Evolutionary conservation across 164 flowering plant genomes (phyloP).

Genomic region (Aristolochia fimbriata): DNA sequence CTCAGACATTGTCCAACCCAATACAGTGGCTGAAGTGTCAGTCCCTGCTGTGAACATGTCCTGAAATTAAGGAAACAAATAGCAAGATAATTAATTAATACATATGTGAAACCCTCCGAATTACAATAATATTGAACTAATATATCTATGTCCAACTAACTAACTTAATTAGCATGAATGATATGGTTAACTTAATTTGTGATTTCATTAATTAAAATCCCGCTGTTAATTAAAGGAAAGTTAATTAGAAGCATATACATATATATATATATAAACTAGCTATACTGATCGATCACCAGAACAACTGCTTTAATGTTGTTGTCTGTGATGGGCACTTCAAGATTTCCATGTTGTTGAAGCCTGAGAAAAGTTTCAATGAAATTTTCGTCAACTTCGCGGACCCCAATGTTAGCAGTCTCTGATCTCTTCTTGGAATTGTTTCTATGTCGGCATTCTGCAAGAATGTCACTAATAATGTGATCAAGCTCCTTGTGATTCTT

Average conservation of each 20-base stretch:
- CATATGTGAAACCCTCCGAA: too few species aligned
- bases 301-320: slow-evolving; percentile 26
- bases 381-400: slow-evolving; percentile 24
- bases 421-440: background rate
- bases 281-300: too few species aligned
- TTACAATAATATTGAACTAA: too few species aligned
- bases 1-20: slow-evolving; percentile 29
- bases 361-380: slow-evolving; percentile 29
- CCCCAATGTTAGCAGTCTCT: too few species aligned
- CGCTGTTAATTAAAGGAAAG: too few species aligned
- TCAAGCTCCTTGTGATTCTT: slow-evolving; percentile 18
- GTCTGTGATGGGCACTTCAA: slow-evolving; percentile 2
- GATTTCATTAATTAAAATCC: too few species aligned
- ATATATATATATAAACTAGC: too few species aligned
- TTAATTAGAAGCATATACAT: too few species aligned
- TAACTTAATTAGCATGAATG: too few species aligned
- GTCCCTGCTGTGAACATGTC: slow-evolving; percentile 28
- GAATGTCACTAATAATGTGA: background rate
- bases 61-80: slow-evolving; percentile 13
- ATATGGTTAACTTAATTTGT: too few species aligned
- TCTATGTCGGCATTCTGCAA: background rate
- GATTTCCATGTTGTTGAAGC: slow-evolving; percentile 13
- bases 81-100: too few species aligned
- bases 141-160: too few species aligned
- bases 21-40: slow-evolving; percentile 26